These are phyloP conservation scores for Lenzites betulinus DNA, from an alignment of 768 basidiomycete species.

Conservation along the genomic window DNA sequence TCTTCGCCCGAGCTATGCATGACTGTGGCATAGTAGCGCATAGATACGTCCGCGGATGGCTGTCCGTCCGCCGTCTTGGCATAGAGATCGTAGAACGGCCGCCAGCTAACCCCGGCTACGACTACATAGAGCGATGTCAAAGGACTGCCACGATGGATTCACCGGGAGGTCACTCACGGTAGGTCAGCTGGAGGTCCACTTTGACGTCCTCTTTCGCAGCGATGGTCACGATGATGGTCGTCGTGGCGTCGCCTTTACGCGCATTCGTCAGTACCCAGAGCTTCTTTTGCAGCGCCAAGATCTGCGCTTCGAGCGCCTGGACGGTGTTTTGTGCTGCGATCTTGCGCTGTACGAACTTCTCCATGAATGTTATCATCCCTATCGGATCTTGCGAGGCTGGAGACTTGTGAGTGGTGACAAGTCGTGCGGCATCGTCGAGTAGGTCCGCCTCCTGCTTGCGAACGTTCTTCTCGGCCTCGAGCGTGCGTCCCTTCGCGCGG, in stretches of 20 bases:
- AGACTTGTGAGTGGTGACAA: slow-evolving; percentile 42
- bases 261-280: neutral
- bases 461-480: slow-evolving; percentile 43
- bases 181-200: slow-evolving; percentile 51
- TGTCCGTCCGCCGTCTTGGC: slow-evolving; percentile 47
- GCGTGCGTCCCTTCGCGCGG: slow-evolving; percentile 35
- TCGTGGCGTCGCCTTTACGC: slow-evolving; percentile 7
- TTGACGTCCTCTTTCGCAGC: slow-evolving; percentile 3
- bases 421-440: slow-evolving; percentile 46
- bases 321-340: slow-evolving; percentile 39
- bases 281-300: slow-evolving; percentile 32
- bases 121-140: slow-evolving; percentile 36
- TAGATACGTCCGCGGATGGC: slow-evolving; percentile 44
- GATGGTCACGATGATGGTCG: slow-evolving; percentile 1
- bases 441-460: slow-evolving; percentile 44
- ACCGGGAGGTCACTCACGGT: slow-evolving; percentile 26
- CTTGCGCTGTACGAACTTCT: slow-evolving; percentile 42
- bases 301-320: slow-evolving; percentile 40
- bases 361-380: slow-evolving; percentile 45
- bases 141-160: too few relatives aligned
- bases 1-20: slow-evolving; percentile 61
- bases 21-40: slow-evolving; percentile 59
- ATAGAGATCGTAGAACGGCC: slow-evolving; percentile 59
- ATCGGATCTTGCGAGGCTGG: neutral
- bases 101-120: slow-evolving; percentile 53